A percentile compares a stretch with the other conserved stretches of the same genome.
phyloP scores from a whole-genome alignment of 306 rosid species.

The Cucurbita pepo region DNA sequence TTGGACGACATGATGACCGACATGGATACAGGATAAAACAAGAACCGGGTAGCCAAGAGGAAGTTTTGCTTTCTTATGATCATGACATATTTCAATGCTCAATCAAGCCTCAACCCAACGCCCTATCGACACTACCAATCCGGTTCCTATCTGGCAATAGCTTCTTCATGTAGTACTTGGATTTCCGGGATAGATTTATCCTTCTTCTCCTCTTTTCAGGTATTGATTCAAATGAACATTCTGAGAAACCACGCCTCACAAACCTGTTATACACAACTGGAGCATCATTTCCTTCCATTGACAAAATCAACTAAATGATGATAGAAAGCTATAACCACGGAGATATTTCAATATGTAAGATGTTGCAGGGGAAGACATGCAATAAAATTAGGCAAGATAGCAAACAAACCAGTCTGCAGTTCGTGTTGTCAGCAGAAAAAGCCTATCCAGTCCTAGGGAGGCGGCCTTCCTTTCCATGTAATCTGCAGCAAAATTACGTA shows the following conservation, averaged over 20 bases:
- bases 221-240: constrained; percentile 64
- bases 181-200: constrained; percentile 75
- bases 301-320: neutral
- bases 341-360: too few species aligned
- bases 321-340: too few species aligned
- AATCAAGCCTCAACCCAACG: constrained; percentile 19
- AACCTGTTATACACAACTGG: constrained; percentile 38
- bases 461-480: constrained; percentile 81
- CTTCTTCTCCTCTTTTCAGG: constrained; percentile 54
- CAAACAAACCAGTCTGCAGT: constrained; percentile 78
- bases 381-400: neutral
- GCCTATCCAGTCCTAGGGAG: constrained; percentile 55
- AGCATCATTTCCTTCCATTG: neutral
- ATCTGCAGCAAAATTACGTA: constrained; percentile 30
- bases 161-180: constrained; percentile 82
- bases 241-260: constrained; percentile 90
- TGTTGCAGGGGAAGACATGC: neutral
- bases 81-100: neutral
- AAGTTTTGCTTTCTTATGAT: neutral
- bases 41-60: neutral
- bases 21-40: neutral
- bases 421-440: constrained; percentile 80
- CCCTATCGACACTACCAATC: constrained; percentile 28
- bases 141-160: constrained; percentile 63
- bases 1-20: neutral